Conservation (phyloP, 805 yeast species). For the Yamadazyma scolyti region DNA sequence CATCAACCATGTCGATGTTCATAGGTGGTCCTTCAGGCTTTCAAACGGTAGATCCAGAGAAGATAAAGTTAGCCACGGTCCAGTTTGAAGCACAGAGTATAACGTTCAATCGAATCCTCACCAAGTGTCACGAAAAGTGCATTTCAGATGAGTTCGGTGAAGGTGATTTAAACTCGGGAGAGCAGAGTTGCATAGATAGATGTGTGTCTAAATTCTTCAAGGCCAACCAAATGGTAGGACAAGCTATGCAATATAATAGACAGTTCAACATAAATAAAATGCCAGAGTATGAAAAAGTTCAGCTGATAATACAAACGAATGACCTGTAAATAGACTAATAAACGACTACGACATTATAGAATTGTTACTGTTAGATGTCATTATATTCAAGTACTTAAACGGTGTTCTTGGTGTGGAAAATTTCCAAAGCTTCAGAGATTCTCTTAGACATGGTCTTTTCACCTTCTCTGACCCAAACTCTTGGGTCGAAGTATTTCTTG, state of each 20-base stretch:
- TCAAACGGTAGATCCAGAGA: conserved; percentile 51
- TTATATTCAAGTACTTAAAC: conserved; percentile 19
- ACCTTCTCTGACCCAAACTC: conserved; percentile 99
- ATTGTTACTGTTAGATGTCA: not conserved
- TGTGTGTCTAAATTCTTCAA: conserved; percentile 82
- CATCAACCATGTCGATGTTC: conserved; percentile 56
- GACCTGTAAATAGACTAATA: not conserved
- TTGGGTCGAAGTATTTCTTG: conserved; percentile 99
- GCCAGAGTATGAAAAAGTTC: conserved; percentile 37
- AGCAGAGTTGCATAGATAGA: conserved; percentile 74
- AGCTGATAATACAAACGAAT: no score
- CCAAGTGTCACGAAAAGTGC: conserved; percentile 71
- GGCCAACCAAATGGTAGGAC: conserved; percentile 64
- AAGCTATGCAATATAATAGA: conserved; percentile 35
- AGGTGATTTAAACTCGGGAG: conserved; percentile 81
- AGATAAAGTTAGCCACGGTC: conserved; percentile 58
- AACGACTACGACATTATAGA: not conserved
- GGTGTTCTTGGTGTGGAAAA: conserved; percentile 79
- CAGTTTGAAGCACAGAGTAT: conserved; percentile 64
- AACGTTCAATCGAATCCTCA: conserved; percentile 55
- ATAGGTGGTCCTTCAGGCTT: conserved; percentile 45
- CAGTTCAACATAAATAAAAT: conserved; percentile 19
- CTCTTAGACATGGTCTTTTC: conserved; percentile 95
- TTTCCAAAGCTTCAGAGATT: conserved; percentile 75
- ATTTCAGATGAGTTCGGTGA: conserved; percentile 85